phyloP scores from a whole-genome alignment of 768 basidiomycete species.

The Rhodotorula toruloides region DNA sequence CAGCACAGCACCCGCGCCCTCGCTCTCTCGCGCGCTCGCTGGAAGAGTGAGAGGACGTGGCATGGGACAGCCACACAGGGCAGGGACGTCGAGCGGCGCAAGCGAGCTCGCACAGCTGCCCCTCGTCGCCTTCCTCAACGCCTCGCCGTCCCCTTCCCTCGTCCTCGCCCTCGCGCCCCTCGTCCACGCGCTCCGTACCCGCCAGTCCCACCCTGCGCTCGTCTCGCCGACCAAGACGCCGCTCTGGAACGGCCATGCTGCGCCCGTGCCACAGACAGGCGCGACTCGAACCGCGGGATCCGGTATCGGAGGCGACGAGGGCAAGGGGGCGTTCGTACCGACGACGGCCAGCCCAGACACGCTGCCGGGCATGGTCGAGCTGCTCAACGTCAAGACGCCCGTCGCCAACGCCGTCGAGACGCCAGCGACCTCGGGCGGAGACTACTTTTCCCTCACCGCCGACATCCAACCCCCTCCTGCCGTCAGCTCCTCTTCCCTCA shows the following conservation, averaged over 20 bases:
- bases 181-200: conserved; percentile 10
- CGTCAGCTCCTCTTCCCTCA: too few relatives aligned
- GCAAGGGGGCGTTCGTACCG: neutral
- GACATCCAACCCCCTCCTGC: too few relatives aligned
- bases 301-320: neutral
- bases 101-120: conserved; percentile 16
- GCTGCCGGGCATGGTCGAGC: conserved; percentile 7
- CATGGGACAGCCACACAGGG: too few relatives aligned
- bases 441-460: conserved; percentile 20
- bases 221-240: neutral
- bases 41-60: too few relatives aligned
- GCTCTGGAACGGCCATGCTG: neutral
- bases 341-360: neutral
- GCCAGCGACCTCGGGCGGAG: neutral
- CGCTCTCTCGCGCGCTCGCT: neutral
- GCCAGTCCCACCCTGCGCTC: too few relatives aligned
- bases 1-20: neutral
- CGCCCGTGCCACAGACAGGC: neutral
- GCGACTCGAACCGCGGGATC: neutral
- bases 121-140: conserved; percentile 27
- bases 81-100: neutral
- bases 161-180: conserved; percentile 22
- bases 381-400: conserved; percentile 24
- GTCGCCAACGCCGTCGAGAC: neutral
- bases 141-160: conserved; percentile 8